phyloP scores from a whole-genome alignment of 2,329 filamentous ascomycete species.

The Curvularia verruculosa region DNA sequence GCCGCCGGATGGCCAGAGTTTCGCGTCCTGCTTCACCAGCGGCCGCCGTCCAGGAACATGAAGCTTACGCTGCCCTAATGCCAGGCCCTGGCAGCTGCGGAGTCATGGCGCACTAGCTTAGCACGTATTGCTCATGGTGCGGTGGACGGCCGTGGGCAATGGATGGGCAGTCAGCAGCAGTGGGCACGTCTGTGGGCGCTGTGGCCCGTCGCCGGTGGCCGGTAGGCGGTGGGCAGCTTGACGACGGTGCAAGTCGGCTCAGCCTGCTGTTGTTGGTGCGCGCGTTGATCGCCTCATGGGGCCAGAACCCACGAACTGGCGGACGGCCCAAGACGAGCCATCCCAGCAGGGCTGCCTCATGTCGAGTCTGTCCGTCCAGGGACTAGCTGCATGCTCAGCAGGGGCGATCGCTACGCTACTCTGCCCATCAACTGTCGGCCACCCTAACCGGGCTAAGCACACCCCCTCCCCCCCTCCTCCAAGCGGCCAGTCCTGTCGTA shows the following conservation, averaged over 20 bases:
- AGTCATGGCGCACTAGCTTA: constrained; percentile 31
- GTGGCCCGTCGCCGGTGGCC: background rate
- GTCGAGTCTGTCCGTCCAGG: constrained; percentile 21
- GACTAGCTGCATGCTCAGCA: constrained; percentile 34
- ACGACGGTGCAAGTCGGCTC: background rate
- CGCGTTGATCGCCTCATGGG: constrained; percentile 47
- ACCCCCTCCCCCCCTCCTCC: constrained; percentile 11
- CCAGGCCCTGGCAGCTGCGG: constrained; percentile 22
- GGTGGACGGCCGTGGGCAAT: constrained; percentile 25
- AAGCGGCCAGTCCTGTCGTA: constrained; percentile 28
- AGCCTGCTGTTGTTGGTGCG: constrained; percentile 13
- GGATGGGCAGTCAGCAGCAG: background rate
- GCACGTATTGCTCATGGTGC: constrained; percentile 31
- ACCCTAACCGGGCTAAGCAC: constrained; percentile 34
- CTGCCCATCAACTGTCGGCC: constrained; percentile 33
- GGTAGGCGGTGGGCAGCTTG: background rate
- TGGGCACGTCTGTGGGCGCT: background rate
- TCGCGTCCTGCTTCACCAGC: constrained; percentile 30
- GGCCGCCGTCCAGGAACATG: constrained; percentile 41
- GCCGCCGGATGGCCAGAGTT: constrained; percentile 23
- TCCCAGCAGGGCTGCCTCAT: constrained; percentile 39
- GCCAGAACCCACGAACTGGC: constrained; percentile 40
- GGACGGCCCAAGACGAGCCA: constrained; percentile 37
- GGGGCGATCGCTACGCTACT: constrained; percentile 42
- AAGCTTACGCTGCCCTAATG: constrained; percentile 33